Evolutionary conservation across 2,329 filamentous ascomycete genomes (phyloP).

Genomic region (Sclerotiophoma versabilis): DNA sequence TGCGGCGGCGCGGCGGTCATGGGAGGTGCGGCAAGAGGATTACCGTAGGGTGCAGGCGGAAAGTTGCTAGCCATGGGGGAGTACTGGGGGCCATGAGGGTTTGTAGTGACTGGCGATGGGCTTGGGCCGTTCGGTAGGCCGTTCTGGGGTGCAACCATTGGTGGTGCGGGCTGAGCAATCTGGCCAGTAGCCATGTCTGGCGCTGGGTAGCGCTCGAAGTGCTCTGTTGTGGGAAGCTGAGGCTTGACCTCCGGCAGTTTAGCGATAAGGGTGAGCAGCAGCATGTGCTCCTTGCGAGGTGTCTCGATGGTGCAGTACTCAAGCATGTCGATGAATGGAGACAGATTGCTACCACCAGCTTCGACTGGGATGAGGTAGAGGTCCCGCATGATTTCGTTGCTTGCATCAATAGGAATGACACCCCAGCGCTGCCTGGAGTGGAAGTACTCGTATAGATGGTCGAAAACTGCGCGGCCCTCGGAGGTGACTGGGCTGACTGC

Average conservation of each 20-base stretch:
- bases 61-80: slow-evolving; percentile 41
- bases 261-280: slow-evolving; percentile 86
- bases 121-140: slow-evolving; percentile 34
- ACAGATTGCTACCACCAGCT: slow-evolving; percentile 70
- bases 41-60: slow-evolving; percentile 34
- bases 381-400: slow-evolving; percentile 82
- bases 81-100: slow-evolving; percentile 45
- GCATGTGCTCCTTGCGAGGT: slow-evolving; percentile 73
- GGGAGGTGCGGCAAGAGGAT: slow-evolving; percentile 26
- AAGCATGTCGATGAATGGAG: slow-evolving; percentile 89
- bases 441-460: slow-evolving; percentile 88
- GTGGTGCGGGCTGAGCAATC: slow-evolving; percentile 27
- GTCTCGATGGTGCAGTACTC: slow-evolving; percentile 81
- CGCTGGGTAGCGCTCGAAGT: slow-evolving; percentile 33
- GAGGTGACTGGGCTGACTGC: slow-evolving; percentile 70
- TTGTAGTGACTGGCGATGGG: slow-evolving; percentile 32
- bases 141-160: slow-evolving; percentile 18
- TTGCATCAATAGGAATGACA: slow-evolving; percentile 65
- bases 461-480: slow-evolving; percentile 67
- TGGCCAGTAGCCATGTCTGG: slow-evolving; percentile 24
- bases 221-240: slow-evolving; percentile 34
- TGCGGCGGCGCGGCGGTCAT: slow-evolving; percentile 8
- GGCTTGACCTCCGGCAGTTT: slow-evolving; percentile 46
- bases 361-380: slow-evolving; percentile 90
- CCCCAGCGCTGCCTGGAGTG: slow-evolving; percentile 81